Evolutionary conservation across 2,329 filamentous ascomycete genomes (phyloP), one percentile per base, ranked within the genome.

Genomic region (Clarireedia monteithiana): DNA sequence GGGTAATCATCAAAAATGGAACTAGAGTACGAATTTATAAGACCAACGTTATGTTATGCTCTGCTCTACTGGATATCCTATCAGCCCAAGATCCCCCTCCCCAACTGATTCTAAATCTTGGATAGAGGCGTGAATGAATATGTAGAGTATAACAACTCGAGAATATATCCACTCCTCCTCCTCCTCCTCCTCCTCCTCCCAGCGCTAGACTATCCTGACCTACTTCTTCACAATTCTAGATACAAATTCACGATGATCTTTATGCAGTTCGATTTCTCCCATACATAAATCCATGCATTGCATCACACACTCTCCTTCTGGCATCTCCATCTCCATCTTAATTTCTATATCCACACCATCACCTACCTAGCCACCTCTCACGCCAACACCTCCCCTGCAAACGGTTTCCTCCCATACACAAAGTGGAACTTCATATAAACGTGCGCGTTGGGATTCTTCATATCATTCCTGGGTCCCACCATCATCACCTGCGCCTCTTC

Each of bases 391-490:
- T 40, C 39, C 39, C 39, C 39, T 6, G 14, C 39, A 45, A 24
- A 45, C 7, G 52, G 52, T 30, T 55, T 55, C 24, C 52, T 55
- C 30, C 52, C 52, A 36, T 55, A 80, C 9, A 80, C 69, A 50
- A 80, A 72, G 62, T 80, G 74, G 61, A 81, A 71, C 14, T 77
- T 78, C 78, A 81, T 81, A 57, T 78, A 80, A 75, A 70, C 60
- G 75, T 71, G 58, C 69, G 67, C 52, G 40, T 30, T 58, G 2
- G 40, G 44, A 56, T 76, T 74, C 57, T 69, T 68, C 59, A 77
- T 77, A n/a, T 73, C 75, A 56, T 68, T 74, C 55, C 75, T 69
- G 17, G 79, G 75, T 9, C 74, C 69, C 23, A 75, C 67, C 24
- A 80, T 70, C 56, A 77, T 75, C 10, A 76, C 57, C 62, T 79